phyloP scores from a whole-genome alignment of 192 early-diverging fungal genomes.

The Backusella psychrophila region DNA sequence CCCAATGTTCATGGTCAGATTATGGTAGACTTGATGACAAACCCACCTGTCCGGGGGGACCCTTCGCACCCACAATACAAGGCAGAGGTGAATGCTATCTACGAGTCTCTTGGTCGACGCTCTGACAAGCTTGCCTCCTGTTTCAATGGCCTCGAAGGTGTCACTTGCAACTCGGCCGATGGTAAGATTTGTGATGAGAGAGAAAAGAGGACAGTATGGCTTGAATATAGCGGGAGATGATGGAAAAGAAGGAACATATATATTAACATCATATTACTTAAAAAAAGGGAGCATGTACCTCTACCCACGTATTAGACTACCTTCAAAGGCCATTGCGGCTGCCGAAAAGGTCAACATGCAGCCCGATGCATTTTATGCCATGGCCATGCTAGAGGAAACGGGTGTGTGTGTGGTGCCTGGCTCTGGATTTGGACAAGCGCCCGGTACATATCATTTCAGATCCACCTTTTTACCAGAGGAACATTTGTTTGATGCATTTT shows the following conservation, averaged over 20 bases:
- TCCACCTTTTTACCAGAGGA: conserved; percentile 96
- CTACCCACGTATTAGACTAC: conserved; percentile 83
- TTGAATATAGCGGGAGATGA: too few species aligned
- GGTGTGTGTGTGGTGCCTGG: conserved; percentile 97
- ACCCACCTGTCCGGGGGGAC: conserved; percentile 79
- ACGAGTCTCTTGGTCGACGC: conserved; percentile 74
- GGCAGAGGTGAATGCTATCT: conserved; percentile 68
- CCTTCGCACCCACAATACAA: conserved; percentile 70
- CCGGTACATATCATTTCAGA: conserved; percentile 92
- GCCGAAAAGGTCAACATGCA: conserved; percentile 63
- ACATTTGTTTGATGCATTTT: conserved; percentile 88
- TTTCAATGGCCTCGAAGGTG: conserved; percentile 81
- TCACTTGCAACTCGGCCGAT: conserved; percentile 84
- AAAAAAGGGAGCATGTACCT: too few species aligned
- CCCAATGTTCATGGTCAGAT: conserved; percentile 93
- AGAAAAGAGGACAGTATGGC: too few species aligned
- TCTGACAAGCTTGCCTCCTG: conserved; percentile 68
- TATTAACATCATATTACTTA: too few species aligned
- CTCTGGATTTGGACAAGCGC: conserved; percentile 87
- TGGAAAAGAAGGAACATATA: too few species aligned
- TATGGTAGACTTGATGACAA: conserved; percentile 88
- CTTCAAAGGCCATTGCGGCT: conserved; percentile 71
- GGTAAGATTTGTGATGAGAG: too few species aligned
- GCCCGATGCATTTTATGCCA: conserved; percentile 88
- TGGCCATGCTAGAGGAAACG: conserved; percentile 90